phyloP scores from a whole-genome alignment of 768 basidiomycete species.

The Cystofilobasidium ferigula region DNA sequence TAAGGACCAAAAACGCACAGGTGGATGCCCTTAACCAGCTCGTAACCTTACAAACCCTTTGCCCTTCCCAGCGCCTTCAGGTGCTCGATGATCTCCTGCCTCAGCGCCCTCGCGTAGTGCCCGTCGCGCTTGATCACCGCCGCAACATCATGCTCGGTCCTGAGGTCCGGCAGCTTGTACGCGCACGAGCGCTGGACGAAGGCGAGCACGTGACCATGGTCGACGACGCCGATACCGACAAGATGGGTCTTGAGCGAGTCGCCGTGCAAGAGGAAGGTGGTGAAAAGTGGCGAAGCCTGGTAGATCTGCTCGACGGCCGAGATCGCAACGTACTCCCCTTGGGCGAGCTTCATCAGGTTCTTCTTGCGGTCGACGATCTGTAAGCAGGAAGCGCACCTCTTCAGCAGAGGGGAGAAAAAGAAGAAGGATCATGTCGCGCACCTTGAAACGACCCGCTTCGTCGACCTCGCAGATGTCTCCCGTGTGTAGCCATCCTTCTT shows the following conservation, averaged over 20 bases:
- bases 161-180: conserved; percentile 40
- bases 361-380: conserved; percentile 87
- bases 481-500: conserved; percentile 84
- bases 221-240: conserved; percentile 69
- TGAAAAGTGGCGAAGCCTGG: conserved; percentile 55
- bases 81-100: conserved; percentile 46
- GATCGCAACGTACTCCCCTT: conserved; percentile 78
- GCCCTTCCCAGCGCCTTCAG: conserved; percentile 55
- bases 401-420: background rate
- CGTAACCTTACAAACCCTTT: conserved; percentile 69
- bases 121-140: conserved; percentile 46
- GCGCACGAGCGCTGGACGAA: conserved; percentile 50
- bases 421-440: background rate
- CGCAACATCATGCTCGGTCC: conserved; percentile 44
- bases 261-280: conserved; percentile 79
- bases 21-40: conserved; percentile 71
- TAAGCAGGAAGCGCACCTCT: background rate
- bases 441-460: conserved; percentile 57
- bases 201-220: conserved; percentile 59
- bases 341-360: conserved; percentile 98
- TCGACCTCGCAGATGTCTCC: conserved; percentile 79
- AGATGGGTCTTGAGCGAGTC: conserved; percentile 82
- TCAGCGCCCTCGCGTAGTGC: conserved; percentile 50
- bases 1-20: conserved; percentile 40
- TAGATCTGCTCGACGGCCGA: conserved; percentile 87